These are phyloP conservation scores for Allium fistulosum DNA, from an alignment of 106 monocot species.

Conservation along the genomic window DNA sequence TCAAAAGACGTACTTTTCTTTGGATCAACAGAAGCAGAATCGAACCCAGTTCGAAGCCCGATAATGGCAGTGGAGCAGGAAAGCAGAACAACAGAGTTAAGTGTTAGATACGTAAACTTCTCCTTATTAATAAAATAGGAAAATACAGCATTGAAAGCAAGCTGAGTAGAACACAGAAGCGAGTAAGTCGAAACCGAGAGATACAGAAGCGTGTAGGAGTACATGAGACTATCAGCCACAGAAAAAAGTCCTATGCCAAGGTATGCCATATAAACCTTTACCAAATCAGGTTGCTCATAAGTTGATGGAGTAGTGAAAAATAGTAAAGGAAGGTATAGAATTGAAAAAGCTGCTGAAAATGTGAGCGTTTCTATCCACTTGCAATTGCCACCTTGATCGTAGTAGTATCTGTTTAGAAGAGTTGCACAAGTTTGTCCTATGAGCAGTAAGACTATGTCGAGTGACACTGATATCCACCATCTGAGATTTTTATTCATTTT, in stretches of 20 bases:
- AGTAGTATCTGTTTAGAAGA: slow-evolving; percentile 18
- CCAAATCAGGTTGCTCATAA: not conserved
- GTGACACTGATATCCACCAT: slow-evolving; percentile 11
- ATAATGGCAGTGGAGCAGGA: slow-evolving; percentile 45
- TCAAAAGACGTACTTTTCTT: not conserved
- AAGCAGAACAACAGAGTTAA: slow-evolving; percentile 55
- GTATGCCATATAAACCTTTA: not conserved
- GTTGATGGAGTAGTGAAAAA: not conserved
- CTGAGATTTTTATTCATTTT: not conserved
- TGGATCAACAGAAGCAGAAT: slow-evolving; percentile 2
- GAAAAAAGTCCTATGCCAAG: slow-evolving; percentile 7
- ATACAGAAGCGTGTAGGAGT: slow-evolving; percentile 48
- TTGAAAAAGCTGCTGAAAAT: slow-evolving; percentile 14
- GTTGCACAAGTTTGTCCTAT: slow-evolving; percentile 15
- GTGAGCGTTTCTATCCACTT: slow-evolving; percentile 19
- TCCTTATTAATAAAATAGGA: slow-evolving; percentile 35
- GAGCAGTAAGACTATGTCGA: slow-evolving; percentile 10
- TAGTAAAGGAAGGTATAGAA: slow-evolving; percentile 15
- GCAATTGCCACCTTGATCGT: slow-evolving; percentile 16
- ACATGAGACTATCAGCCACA: slow-evolving; percentile 21
- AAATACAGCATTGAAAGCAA: slow-evolving; percentile 46
- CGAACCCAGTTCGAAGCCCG: slow-evolving; percentile 12
- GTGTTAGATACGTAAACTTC: slow-evolving; percentile 31
- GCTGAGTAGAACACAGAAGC: slow-evolving; percentile 37
- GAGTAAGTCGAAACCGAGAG: slow-evolving; percentile 59